phyloP scores from a whole-genome alignment of 352 stramenopile species.

The Phytophthora cactorum region DNA sequence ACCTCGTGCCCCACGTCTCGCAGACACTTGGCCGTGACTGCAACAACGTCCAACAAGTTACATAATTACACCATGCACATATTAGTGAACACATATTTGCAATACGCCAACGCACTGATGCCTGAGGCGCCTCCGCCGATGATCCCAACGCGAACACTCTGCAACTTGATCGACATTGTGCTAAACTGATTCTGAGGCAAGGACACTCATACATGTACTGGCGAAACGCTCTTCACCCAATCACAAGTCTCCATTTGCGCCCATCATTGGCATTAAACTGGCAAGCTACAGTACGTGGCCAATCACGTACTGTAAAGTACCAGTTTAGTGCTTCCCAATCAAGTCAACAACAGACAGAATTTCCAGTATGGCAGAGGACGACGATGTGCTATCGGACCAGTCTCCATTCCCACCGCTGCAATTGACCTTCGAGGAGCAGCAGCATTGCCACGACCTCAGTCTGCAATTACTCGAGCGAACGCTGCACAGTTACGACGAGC shows the following conservation, averaged over 20 bases:
- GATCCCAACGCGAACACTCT: conserved; percentile 60
- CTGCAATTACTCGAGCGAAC: conserved; percentile 44
- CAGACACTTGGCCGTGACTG: conserved; percentile 77
- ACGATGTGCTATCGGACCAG: conserved; percentile 28
- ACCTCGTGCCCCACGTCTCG: conserved; percentile 71
- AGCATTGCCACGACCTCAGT: conserved; percentile 41
- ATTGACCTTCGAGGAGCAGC: conserved; percentile 37
- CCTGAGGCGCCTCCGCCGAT: conserved; percentile 76
- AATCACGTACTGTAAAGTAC: background rate
- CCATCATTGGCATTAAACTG: background rate
- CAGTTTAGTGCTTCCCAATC: conserved; percentile 6
- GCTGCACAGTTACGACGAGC: conserved; percentile 46
- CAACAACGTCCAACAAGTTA: conserved; percentile 1
- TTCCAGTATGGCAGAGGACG: conserved; percentile 24
- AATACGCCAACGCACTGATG: conserved; percentile 58
- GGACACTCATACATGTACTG: conserved; percentile 4
- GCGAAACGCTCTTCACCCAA: conserved; percentile 7
- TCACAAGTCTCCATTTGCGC: background rate
- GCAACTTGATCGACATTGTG: conserved; percentile 21
- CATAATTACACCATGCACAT: background rate
- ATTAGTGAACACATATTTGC: background rate
- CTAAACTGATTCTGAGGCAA: conserved; percentile 12
- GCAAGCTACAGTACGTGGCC: background rate
- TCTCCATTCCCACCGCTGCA: conserved; percentile 42
- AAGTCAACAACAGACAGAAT: conserved; percentile 5